Evolutionary conservation across 306 rosid species (phyloP), one percentile per base, ranked within the genome.

Genomic region (Coriaria nepalensis): DNA sequence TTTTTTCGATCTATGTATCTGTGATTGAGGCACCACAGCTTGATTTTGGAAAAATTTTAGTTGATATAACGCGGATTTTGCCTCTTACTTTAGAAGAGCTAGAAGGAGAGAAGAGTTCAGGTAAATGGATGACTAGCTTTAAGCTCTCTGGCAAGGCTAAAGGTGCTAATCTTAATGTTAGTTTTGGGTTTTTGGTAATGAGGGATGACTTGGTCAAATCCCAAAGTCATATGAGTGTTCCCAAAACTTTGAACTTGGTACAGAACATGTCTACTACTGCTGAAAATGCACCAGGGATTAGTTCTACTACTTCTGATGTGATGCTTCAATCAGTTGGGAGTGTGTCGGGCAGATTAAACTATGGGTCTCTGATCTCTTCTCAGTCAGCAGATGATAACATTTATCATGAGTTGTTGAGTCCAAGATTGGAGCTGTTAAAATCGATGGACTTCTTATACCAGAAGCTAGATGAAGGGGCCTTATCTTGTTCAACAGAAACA

Each of bases 41-140:
- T 60, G 82, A 73, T 14, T 15, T 76, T 13, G 93, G 93, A 37
- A 68, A 58, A 51, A 80, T 71, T 46, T 71, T 69, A 67, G 77
- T 86, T 50, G 93, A 86, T 64, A 68, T 86, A 29, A 78, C 93
- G 0, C 67, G 81, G 70, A 60, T 86, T 62, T 78, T 86, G 41
- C 93, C 95, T 5, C 65, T 56, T 57, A 75, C 72, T 45, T 54
- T 76, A 48, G 93, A 77, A 55, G 93, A 78, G 62, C 67, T 78
- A 48, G 74, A 69, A 52, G 85, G 82, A 47, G 82, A 64, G 29
- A 81, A 74, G 51, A 71, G 73, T 51, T 70, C 65, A 5, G 85
- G 82, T 43, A 74, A 69, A 57, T 86, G 93, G 93, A 76, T 71
- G 8, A 78, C 88, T 1, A 86, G 78, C 71, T 86, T 86, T 52